Percentiles rank a stretch among this genome's conserved stretches.
Evolutionary conservation across 768 basidiomycete species (phyloP).

Genomic region (Mycena rosella): DNA sequence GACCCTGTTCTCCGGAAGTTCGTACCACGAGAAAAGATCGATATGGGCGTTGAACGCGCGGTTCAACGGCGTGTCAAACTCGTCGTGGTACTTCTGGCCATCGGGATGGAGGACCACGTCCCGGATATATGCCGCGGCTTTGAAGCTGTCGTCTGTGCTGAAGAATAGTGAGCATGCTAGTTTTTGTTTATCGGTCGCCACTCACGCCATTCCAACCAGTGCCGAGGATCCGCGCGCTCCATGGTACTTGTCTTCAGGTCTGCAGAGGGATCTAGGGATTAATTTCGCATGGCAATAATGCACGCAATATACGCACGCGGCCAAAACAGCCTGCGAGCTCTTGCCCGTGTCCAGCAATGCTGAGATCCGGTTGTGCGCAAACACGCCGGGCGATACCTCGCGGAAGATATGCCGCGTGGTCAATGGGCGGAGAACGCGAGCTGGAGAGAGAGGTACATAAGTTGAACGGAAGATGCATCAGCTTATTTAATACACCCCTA

Average conservation of each 20-base stretch:
- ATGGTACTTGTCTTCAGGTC: conserved; percentile 38
- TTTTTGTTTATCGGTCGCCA: neutral
- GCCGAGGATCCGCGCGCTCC: conserved; percentile 39
- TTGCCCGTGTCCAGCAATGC: conserved; percentile 35
- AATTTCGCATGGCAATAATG: neutral
- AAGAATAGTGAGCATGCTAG: neutral
- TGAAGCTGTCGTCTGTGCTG: conserved; percentile 39
- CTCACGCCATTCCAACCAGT: conserved; percentile 25
- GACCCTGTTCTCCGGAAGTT: conserved; percentile 39
- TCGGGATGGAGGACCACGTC: conserved; percentile 38
- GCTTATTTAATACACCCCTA: conserved; percentile 36
- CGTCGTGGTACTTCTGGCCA: conserved; percentile 26
- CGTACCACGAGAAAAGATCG: conserved; percentile 39
- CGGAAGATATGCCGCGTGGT: conserved; percentile 46
- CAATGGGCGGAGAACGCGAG: conserved; percentile 45
- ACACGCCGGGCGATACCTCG: conserved; percentile 47
- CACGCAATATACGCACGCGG: conserved; percentile 1
- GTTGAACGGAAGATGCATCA: neutral
- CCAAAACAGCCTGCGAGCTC: conserved; percentile 7
- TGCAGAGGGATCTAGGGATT: neutral
- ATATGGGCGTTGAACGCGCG: conserved; percentile 36
- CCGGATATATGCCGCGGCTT: conserved; percentile 35
- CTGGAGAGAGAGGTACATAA: conserved; percentile 22
- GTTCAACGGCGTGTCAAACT: conserved; percentile 36
- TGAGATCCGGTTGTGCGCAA: conserved; percentile 43